A percentile compares a stretch with the other conserved stretches of the same genome.
phyloP scores from a whole-genome alignment of 768 basidiomycete species.

The Calocera viscosa region DNA sequence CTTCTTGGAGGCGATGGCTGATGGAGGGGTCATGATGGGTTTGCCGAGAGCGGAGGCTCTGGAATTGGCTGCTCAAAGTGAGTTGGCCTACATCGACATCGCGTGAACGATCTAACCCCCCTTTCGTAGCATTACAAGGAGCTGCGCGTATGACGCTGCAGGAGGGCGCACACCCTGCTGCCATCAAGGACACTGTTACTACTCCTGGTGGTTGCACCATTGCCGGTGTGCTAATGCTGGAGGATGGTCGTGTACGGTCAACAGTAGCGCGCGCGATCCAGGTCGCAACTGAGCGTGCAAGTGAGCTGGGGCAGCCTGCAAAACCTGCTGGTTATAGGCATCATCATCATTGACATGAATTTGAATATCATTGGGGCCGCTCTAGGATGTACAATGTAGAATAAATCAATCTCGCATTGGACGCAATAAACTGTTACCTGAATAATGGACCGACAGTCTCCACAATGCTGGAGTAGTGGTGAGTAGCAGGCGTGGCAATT shows the following conservation, averaged over 20 bases:
- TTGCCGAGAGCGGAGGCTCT: slow-evolving; percentile 85
- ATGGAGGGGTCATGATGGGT: slow-evolving; percentile 99
- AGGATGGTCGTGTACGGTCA: slow-evolving; percentile 85
- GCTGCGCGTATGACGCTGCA: slow-evolving; percentile 92
- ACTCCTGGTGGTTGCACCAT: slow-evolving; percentile 98
- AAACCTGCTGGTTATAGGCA: slow-evolving; percentile 29
- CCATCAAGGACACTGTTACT: slow-evolving; percentile 93
- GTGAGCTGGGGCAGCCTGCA: slow-evolving; percentile 61
- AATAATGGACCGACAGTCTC: slow-evolving; percentile 24
- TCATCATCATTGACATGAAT: neutral
- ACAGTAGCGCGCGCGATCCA: slow-evolving; percentile 94
- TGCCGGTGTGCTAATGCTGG: slow-evolving; percentile 86
- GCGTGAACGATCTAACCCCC: neutral
- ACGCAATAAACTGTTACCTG: slow-evolving; percentile 18
- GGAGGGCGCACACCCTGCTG: slow-evolving; percentile 81
- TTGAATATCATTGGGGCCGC: neutral
- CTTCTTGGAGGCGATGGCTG: slow-evolving; percentile 95
- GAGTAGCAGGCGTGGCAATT: slow-evolving; percentile 26
- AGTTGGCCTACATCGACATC: slow-evolving; percentile 22
- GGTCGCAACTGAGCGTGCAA: slow-evolving; percentile 79
- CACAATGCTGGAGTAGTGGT: slow-evolving; percentile 22
- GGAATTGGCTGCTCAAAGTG: slow-evolving; percentile 92
- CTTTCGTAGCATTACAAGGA: slow-evolving; percentile 69
- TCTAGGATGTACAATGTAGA: neutral
- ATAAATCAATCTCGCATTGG: neutral